A percentile compares a stretch with the other conserved stretches of the same genome.
phyloP scores from a whole-genome alignment of 2,329 filamentous ascomycete species.

The Hortaea sp. region DNA sequence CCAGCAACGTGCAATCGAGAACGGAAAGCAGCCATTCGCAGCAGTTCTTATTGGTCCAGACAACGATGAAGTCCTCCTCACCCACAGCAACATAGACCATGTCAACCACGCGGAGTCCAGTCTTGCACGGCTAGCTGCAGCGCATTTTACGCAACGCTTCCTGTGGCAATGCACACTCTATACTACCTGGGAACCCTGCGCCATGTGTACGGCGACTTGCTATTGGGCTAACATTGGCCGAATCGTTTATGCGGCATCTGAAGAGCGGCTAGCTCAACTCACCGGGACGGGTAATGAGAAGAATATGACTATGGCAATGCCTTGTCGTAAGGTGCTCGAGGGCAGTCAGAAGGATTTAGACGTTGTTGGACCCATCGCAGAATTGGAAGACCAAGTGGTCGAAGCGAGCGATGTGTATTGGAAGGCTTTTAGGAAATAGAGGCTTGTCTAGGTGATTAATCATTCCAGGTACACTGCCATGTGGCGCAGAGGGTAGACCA shows the following conservation, averaged over 20 bases:
- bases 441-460: too few relatives aligned
- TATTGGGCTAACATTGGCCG: conserved; percentile 46
- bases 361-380: conserved; percentile 39
- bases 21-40: conserved; percentile 41
- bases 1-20: conserved; percentile 35
- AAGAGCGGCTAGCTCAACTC: conserved; percentile 35
- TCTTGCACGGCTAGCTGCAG: conserved; percentile 39
- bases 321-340: conserved; percentile 38
- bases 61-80: conserved; percentile 39
- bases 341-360: conserved; percentile 41
- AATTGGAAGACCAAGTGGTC: conserved; percentile 35
- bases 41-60: conserved; percentile 41
- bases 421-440: conserved; percentile 13
- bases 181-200: conserved; percentile 47
- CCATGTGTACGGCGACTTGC: conserved; percentile 41
- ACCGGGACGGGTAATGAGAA: conserved; percentile 41
- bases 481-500: too few relatives aligned
- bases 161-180: conserved; percentile 42
- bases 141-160: conserved; percentile 40
- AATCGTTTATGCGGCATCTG: conserved; percentile 42
- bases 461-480: too few relatives aligned
- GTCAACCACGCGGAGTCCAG: conserved; percentile 45
- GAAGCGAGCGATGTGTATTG: conserved; percentile 39
- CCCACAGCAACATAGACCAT: conserved; percentile 42
- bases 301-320: conserved; percentile 44